phyloP scores from a whole-genome alignment of 1,284 basidiomycete species.

The Moesziomyces antarcticus region DNA sequence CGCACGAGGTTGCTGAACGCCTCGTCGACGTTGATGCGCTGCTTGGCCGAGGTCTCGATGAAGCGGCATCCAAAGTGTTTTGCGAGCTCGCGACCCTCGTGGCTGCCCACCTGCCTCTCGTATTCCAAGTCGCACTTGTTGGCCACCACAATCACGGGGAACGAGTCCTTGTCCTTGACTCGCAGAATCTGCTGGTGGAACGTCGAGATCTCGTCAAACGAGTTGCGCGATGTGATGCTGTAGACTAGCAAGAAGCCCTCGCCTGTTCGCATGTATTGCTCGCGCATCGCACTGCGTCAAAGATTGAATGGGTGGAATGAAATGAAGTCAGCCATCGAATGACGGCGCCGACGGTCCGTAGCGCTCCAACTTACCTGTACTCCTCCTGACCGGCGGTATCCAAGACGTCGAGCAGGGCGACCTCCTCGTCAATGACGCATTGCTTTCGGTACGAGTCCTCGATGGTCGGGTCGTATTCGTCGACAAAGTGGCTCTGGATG shows the following conservation, averaged over 20 bases:
- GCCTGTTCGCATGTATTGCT: constrained; percentile 96
- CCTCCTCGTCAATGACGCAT: constrained; percentile 88
- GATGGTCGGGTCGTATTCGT: constrained; percentile 98
- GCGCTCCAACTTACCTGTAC: constrained; percentile 81
- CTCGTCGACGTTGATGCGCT: constrained; percentile 97
- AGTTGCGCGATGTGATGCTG: constrained; percentile 96
- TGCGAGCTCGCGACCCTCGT: constrained; percentile 96
- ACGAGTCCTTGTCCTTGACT: constrained; percentile 95
- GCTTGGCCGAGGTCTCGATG: constrained; percentile 98
- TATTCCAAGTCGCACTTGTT: constrained; percentile 99
- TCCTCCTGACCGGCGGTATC: constrained; percentile 99
- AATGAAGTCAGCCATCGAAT: not conserved
- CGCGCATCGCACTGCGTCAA: constrained; percentile 87
- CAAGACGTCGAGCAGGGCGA: constrained; percentile 94
- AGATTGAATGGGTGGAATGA: not conserved
- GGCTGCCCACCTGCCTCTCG: constrained; percentile 95
- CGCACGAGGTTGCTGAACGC: constrained; percentile 97
- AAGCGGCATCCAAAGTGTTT: constrained; percentile 97
- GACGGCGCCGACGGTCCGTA: not conserved
- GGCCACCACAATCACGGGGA: constrained; percentile 96
- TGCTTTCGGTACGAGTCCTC: constrained; percentile 72
- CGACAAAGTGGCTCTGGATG: constrained; percentile 91
- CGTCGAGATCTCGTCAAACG: constrained; percentile 94
- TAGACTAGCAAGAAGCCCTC: constrained; percentile 99
- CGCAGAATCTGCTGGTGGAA: constrained; percentile 89